Base-by-base conservation (phyloP, 805 yeast species). In the Pichia californica region DNA sequence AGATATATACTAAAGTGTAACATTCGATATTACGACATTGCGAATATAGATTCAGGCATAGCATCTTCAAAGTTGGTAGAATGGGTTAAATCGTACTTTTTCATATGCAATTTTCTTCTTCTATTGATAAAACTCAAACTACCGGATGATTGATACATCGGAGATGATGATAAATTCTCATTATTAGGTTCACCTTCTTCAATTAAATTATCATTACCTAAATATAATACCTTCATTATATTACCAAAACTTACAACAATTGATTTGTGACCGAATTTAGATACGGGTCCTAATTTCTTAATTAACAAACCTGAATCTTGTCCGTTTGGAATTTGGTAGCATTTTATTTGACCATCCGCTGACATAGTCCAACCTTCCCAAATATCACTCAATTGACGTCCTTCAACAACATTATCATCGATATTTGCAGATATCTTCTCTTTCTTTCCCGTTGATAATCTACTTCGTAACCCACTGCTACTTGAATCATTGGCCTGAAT, bases 321-420 rank as follows among this genome's bases (percentile, higher is more conserved):
- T 4, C 68, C 67, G 28, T 65, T 66, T 3, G 83, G 80, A 11
- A 87, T 73, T 30, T 77, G 77, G 53, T 81, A 83, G 41, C 69
- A 70, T 21, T 73, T 65, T 16, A 83, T 69, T 36, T 71, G 70
- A 0, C 95, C 95, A 43, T 73, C 71, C n/a, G 79, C 76, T 5
- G 74, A 70, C 66, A 87, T 74, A 2, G 88, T 80, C 74, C 87
- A 87, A 1, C 93, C 94, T 59, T 86, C 89, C 93, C 94, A 85
- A 10, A 73, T 57, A 43, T 69, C 69, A 38, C 64, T 63, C 18
- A 70, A 33, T 5, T 15, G 8, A 31, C 20, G 35, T 10, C 13
- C 15, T 14, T 10, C 25, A 6, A 21, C 5, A 21, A 4, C 15
- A n/a, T 19, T 8, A n/a, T 31, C 7, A 21, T 14, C 18, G 4